These are phyloP conservation scores for Prunus persica DNA, from an alignment of 306 rosid species.

Conservation along the genomic window DNA sequence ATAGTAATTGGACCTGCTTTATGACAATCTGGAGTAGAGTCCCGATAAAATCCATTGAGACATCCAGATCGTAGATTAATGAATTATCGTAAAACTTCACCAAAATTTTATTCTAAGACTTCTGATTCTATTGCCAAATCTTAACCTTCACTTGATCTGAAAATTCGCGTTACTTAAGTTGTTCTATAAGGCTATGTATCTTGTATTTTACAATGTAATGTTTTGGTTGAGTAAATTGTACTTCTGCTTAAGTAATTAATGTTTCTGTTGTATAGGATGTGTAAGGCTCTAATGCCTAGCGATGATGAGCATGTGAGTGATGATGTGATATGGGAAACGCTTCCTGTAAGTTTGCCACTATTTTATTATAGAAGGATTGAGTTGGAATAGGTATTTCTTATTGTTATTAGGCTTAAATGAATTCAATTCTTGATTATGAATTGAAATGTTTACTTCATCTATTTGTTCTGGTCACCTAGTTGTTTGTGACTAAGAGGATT, in stretches of 20 bases:
- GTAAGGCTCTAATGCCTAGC: conserved; percentile 91
- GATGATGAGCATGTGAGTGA: conserved; percentile 80
- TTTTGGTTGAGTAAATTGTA: neutral
- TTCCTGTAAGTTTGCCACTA: conserved; percentile 74
- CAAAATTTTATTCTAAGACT: neutral
- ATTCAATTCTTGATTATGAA: neutral
- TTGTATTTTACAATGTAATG: neutral
- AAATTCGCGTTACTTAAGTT: neutral
- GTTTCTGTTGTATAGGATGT: conserved; percentile 60
- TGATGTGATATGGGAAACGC: conserved; percentile 96
- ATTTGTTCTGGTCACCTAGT: neutral
- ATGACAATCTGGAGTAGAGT: conserved; percentile 4
- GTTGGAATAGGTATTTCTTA: neutral
- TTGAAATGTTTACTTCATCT: neutral
- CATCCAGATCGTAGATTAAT: no score
- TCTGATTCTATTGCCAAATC: neutral
- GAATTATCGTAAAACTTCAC: neutral
- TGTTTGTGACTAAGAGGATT: conserved; percentile 2
- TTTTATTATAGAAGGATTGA: conserved; percentile 22
- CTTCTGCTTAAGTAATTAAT: conserved; percentile 21
- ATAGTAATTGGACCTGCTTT: conserved; percentile 18
- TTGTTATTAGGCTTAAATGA: conserved; percentile 6
- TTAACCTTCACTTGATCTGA: neutral
- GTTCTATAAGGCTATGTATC: neutral
- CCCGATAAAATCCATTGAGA: neutral